Evolutionary conservation across 2,329 filamentous ascomycete genomes (phyloP).

Genomic region (Mycosphaerelloides madeirae): DNA sequence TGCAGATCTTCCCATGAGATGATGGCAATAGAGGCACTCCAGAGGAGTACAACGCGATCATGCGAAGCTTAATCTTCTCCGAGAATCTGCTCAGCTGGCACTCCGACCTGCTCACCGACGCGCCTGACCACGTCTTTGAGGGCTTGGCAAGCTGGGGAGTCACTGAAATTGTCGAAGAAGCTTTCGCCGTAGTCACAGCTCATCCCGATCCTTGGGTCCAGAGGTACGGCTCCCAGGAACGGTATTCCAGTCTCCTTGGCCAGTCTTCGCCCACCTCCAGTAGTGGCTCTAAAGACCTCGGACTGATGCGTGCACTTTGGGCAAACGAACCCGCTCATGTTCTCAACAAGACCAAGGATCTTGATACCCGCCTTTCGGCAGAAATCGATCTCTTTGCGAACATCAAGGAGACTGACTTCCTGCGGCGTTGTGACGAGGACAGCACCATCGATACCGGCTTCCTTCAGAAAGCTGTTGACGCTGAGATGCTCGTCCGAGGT

Average conservation of each 20-base stretch:
- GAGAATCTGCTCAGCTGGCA: conserved; percentile 28
- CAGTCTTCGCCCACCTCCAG: conserved; percentile 74
- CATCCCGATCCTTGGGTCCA: conserved; percentile 93
- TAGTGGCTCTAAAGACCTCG: conserved; percentile 87
- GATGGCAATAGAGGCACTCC: no score
- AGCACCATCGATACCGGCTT: conserved; percentile 87
- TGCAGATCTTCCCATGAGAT: no score
- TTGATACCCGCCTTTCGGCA: conserved; percentile 89
- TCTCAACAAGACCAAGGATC: conserved; percentile 87
- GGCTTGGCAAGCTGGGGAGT: conserved; percentile 83
- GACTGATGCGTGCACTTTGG: conserved; percentile 76
- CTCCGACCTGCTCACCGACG: conserved; percentile 43
- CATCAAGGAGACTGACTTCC: conserved; percentile 86
- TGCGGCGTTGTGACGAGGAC: conserved; percentile 93
- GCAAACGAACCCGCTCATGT: conserved; percentile 97
- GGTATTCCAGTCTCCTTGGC: conserved; percentile 83
- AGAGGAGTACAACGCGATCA: no score
- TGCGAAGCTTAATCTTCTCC: conserved; percentile 21
- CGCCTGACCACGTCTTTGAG: conserved; percentile 74
- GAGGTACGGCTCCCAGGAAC: conserved; percentile 81
- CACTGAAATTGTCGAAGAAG: conserved; percentile 89
- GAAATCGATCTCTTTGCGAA: conserved; percentile 96
- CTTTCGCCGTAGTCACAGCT: conserved; percentile 96
- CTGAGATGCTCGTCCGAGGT: conserved; percentile 94
- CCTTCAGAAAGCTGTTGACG: conserved; percentile 86